Evolutionary conservation across 2,329 filamentous ascomycete genomes (phyloP).

Genomic region (Podosphaera xanthii): DNA sequence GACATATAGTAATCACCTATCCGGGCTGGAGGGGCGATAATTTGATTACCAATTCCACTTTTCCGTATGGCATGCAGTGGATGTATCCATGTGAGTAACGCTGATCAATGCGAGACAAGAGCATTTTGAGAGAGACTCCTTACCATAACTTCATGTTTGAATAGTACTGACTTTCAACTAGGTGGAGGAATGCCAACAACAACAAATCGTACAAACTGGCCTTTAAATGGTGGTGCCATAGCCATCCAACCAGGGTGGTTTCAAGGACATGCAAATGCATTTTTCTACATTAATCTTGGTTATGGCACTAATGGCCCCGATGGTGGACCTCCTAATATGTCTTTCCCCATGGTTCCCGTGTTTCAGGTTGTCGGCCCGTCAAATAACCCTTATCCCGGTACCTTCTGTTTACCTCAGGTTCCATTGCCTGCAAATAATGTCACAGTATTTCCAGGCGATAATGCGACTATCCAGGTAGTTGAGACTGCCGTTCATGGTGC

Average conservation of each 20-base stretch:
- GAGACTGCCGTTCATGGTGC: conserved; percentile 69
- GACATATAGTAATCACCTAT: conserved; percentile 20
- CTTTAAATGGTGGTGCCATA: conserved; percentile 64
- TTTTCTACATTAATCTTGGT: conserved; percentile 81
- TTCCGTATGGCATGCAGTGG: conserved; percentile 19
- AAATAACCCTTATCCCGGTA: conserved; percentile 68
- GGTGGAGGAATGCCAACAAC: conserved; percentile 65
- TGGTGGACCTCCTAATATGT: conserved; percentile 64
- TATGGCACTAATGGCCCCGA: conserved; percentile 45
- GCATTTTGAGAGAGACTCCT: background rate
- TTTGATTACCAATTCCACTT: conserved; percentile 17
- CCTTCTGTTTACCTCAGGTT: conserved; percentile 74
- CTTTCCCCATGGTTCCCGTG: conserved; percentile 52
- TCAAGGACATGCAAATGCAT: conserved; percentile 58
- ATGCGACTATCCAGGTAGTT: conserved; percentile 74
- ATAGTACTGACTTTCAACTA: conserved; percentile 18
- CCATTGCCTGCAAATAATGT: conserved; percentile 47
- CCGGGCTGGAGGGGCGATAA: conserved; percentile 20
- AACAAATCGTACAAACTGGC: conserved; percentile 79
- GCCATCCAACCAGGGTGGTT: conserved; percentile 93
- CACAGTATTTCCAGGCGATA: conserved; percentile 55
- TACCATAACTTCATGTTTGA: background rate
- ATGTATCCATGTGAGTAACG: conserved; percentile 18
- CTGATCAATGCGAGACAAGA: background rate
- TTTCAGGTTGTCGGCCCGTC: conserved; percentile 68